These are phyloP conservation scores for Dactylellina sp. DNA, from an alignment of 2,329 filamentous ascomycete species.

Conservation along the genomic window DNA sequence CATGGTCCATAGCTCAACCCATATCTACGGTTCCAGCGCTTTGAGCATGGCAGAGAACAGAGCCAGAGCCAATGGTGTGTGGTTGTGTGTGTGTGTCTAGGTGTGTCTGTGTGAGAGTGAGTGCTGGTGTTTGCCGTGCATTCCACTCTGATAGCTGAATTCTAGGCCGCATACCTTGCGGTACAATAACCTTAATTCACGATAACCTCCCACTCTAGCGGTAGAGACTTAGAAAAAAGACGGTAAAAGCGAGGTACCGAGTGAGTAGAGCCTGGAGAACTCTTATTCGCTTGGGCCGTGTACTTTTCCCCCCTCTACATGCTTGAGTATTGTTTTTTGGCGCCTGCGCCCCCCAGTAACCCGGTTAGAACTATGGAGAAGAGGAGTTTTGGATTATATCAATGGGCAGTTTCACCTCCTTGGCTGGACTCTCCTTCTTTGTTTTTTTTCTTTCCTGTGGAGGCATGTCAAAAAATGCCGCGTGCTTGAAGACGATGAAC, in stretches of 20 bases:
- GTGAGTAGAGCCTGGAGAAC: constrained; percentile 7
- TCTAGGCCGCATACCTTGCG: constrained; percentile 42
- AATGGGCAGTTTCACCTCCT: not conserved
- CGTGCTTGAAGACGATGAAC: no score
- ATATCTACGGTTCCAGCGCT: constrained; percentile 25
- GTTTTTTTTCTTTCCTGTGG: constrained; percentile 14
- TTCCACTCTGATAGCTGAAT: constrained; percentile 51
- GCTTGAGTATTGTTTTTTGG: not conserved
- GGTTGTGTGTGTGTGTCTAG: constrained; percentile 8
- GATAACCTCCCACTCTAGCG: constrained; percentile 9
- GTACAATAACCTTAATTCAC: constrained; percentile 19
- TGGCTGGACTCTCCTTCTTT: not conserved
- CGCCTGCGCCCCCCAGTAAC: no score
- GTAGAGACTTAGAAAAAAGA: not conserved
- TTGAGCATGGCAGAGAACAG: constrained; percentile 13
- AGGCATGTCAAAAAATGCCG: not conserved
- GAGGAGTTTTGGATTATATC: no score
- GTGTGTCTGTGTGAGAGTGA: constrained; percentile 5
- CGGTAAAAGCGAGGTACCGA: constrained; percentile 16
- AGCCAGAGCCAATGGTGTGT: no score
- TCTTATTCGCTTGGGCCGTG: constrained; percentile 24
- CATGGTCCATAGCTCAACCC: constrained; percentile 32
- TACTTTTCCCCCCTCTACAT: no score
- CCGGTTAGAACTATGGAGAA: no score
- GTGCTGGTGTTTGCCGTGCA: constrained; percentile 13